A percentile compares a stretch with the other conserved stretches of the same genome.
Conservation (phyloP, 2,329 filamentous ascomycete genomes). For the Botrytis porri region DNA sequence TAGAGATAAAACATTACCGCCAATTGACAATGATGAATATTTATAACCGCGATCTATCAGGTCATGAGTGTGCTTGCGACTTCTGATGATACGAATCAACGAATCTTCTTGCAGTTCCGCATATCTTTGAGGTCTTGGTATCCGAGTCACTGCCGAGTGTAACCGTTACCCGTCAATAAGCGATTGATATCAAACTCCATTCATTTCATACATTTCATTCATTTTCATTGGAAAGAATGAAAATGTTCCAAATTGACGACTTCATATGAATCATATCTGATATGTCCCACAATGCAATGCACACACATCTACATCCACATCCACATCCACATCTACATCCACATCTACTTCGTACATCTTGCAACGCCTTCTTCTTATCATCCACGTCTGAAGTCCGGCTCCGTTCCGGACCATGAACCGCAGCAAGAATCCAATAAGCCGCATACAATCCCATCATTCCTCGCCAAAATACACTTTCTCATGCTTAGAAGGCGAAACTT, state of each 20-base stretch:
- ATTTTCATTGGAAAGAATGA: background rate
- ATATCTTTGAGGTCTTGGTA: background rate
- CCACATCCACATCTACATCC: too few species aligned
- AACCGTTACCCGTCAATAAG: background rate
- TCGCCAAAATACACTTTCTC: background rate
- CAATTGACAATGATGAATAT: background rate
- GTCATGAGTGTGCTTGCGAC: slow-evolving; percentile 10
- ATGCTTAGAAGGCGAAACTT: background rate
- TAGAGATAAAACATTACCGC: background rate
- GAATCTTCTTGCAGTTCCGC: background rate
- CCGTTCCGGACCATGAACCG: background rate
- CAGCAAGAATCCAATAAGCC: background rate
- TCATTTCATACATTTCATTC: background rate
- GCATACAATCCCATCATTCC: background rate
- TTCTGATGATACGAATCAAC: background rate
- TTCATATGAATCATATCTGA: background rate
- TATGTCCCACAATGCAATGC: background rate
- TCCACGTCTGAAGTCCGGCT: background rate
- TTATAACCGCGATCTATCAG: slow-evolving; percentile 2
- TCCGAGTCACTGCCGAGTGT: too few species aligned
- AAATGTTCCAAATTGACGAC: background rate
- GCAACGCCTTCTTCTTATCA: background rate
- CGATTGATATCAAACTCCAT: background rate
- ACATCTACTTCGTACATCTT: background rate
- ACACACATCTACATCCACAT: too few species aligned